Evolutionary conservation across 306 rosid species (phyloP).

Genomic region (Ceratonia siliqua): DNA sequence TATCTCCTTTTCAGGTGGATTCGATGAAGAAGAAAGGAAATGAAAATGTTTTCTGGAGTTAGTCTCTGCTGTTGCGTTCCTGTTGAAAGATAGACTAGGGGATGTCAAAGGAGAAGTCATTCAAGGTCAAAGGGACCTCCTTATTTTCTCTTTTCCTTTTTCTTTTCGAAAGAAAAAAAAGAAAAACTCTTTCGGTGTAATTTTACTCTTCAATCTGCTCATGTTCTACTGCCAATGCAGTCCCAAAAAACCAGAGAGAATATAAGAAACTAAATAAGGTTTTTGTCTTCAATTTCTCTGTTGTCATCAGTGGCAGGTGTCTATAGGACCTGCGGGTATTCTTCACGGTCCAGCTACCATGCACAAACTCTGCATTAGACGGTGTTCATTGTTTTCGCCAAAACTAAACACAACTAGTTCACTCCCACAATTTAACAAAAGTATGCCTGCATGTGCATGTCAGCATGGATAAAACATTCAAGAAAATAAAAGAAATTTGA

Average conservation of each 20-base stretch:
- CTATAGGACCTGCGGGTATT: conserved; percentile 4
- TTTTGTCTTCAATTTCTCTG: conserved; percentile 34
- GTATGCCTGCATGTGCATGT: no score
- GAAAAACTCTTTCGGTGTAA: conserved; percentile 22
- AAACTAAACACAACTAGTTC: background rate
- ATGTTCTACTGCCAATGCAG: conserved; percentile 59
- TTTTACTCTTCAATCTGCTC: conserved; percentile 18
- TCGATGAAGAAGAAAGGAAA: conserved; percentile 46
- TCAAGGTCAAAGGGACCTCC: conserved; percentile 40
- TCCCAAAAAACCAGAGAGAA: conserved; percentile 52
- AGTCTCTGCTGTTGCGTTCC: conserved; percentile 32
- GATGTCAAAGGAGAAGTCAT: conserved; percentile 38
- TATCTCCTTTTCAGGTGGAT: conserved; percentile 45
- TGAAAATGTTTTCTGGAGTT: conserved; percentile 35
- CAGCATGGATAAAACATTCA: background rate
- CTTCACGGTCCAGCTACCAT: conserved; percentile 10
- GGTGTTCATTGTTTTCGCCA: background rate
- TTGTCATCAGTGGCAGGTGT: conserved; percentile 24
- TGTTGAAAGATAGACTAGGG: conserved; percentile 30
- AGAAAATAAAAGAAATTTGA: background rate
- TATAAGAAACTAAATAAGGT: conserved; percentile 37
- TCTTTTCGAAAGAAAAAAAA: background rate
- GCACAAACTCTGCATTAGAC: background rate
- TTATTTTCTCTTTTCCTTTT: conserved; percentile 16
- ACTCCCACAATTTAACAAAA: no score